These are phyloP conservation scores for Lentinula aciculospora DNA, from an alignment of 768 basidiomycete genomes.

Conservation along the genomic window DNA sequence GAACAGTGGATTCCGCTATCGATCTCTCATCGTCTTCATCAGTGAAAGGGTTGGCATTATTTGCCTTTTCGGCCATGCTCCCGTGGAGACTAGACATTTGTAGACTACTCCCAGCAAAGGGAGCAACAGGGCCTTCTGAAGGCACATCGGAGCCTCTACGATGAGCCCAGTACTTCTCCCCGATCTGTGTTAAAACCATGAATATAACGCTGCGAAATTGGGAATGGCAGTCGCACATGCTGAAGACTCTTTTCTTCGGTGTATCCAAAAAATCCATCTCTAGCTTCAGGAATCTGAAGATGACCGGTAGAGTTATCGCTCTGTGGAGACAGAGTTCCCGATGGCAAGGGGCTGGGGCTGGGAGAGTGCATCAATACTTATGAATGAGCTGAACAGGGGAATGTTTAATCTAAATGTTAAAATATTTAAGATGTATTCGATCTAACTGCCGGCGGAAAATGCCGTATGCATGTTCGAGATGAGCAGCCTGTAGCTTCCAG, in stretches of 20 bases:
- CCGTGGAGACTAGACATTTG: slow-evolving; percentile 30
- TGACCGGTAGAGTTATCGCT: neutral
- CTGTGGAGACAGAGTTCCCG: neutral
- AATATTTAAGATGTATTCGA: too few relatives aligned
- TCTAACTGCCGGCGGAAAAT: too few relatives aligned
- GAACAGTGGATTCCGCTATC: slow-evolving; percentile 12
- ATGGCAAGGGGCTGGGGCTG: neutral
- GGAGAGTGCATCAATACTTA: neutral
- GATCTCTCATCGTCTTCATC: slow-evolving; percentile 25
- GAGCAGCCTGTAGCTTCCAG: too few relatives aligned
- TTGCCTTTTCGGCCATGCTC: slow-evolving; percentile 12
- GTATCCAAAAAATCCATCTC: slow-evolving; percentile 78
- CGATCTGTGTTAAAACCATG: slow-evolving; percentile 42
- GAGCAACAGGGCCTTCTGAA: slow-evolving; percentile 29
- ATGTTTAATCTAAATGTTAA: too few relatives aligned
- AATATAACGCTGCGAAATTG: neutral
- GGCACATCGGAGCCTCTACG: slow-evolving; percentile 53
- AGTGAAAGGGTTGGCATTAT: slow-evolving; percentile 16
- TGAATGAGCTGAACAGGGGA: too few relatives aligned
- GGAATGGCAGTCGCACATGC: slow-evolving; percentile 45
- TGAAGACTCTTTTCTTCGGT: slow-evolving; percentile 71
- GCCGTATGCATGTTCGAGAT: too few relatives aligned
- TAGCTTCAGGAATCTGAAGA: slow-evolving; percentile 43
- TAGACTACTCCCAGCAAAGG: slow-evolving; percentile 30
- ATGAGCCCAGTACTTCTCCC: slow-evolving; percentile 68